Evolutionary conservation across 352 stramenopile species (phyloP).

Genomic region (Pythium aphanidermatum): DNA sequence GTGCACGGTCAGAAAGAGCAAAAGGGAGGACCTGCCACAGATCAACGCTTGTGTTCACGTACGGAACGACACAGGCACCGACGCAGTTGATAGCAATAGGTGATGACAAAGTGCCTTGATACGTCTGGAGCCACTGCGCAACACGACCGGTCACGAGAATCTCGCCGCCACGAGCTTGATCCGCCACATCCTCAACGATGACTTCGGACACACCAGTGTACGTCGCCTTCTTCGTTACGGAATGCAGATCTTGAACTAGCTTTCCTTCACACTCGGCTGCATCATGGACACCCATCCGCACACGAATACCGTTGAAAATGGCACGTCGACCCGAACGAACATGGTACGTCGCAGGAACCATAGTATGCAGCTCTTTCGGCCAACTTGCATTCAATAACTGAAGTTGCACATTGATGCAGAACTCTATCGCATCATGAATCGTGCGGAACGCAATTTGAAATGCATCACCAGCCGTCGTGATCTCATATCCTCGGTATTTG

Average conservation of each 20-base stretch:
- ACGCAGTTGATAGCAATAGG: slow-evolving; percentile 22
- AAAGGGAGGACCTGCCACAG: slow-evolving; percentile 32
- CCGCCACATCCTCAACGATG: slow-evolving; percentile 17
- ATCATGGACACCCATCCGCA: slow-evolving; percentile 29
- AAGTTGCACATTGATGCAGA: slow-evolving; percentile 14
- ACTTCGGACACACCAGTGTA: slow-evolving; percentile 21
- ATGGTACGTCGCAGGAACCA: slow-evolving; percentile 40
- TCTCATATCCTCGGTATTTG: slow-evolving; percentile 64
- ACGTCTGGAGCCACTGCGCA: slow-evolving; percentile 20
- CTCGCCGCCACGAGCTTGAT: slow-evolving; percentile 20
- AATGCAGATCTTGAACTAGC: slow-evolving; percentile 11
- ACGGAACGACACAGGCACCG: slow-evolving; percentile 24
- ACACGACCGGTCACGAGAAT: slow-evolving; percentile 23
- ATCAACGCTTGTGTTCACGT: slow-evolving; percentile 30
- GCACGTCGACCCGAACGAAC: slow-evolving; percentile 7
- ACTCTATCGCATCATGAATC: slow-evolving; percentile 46
- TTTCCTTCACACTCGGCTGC: background rate
- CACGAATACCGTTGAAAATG: slow-evolving; percentile 23
- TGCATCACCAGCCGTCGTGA: slow-evolving; percentile 61
- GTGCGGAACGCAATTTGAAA: slow-evolving; percentile 73
- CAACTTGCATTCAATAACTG: slow-evolving; percentile 35
- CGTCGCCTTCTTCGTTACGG: slow-evolving; percentile 13
- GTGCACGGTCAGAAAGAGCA: background rate
- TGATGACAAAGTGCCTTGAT: slow-evolving; percentile 9
- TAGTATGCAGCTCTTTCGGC: slow-evolving; percentile 51